Evolutionary conservation across 495 filamentous ascomycete genomes (phyloP).

Genomic region (Haplographium delicatum): DNA sequence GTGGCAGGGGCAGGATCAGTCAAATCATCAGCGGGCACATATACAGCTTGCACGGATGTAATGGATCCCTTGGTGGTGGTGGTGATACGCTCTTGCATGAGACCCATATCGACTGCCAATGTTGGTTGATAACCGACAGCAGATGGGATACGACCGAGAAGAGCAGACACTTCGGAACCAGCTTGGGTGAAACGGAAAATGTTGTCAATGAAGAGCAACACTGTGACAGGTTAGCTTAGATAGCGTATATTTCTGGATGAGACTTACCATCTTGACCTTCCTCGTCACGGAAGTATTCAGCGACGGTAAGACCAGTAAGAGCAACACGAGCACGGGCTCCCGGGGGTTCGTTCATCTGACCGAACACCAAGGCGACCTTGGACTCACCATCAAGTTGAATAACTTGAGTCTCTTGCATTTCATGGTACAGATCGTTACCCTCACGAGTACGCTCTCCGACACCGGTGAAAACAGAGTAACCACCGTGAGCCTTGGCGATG

Average conservation of each 20-base stretch:
- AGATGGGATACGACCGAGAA: constrained; percentile 99
- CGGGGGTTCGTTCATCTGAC: constrained; percentile 99
- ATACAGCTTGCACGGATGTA: constrained; percentile 99
- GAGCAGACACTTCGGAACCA: constrained; percentile 99
- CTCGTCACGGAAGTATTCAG: constrained; percentile 95
- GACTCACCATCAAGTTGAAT: constrained; percentile 98
- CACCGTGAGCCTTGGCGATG: constrained; percentile 99
- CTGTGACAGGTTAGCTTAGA: constrained; percentile 35
- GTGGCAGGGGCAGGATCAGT: constrained; percentile 99
- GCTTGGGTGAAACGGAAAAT: constrained; percentile 99
- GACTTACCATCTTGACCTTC: constrained; percentile 86
- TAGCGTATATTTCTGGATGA: neutral
- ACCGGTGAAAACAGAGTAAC: constrained; percentile 99
- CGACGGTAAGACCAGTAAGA: constrained; percentile 80
- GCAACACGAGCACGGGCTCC: constrained; percentile 99
- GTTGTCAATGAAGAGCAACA: constrained; percentile 99
- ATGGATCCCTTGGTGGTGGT: constrained; percentile 99
- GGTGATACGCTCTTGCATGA: constrained; percentile 99
- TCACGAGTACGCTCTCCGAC: constrained; percentile 99
- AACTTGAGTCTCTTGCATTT: constrained; percentile 99
- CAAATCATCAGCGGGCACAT: constrained; percentile 99
- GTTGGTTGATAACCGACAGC: constrained; percentile 99
- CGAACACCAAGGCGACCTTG: constrained; percentile 99
- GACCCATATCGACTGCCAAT: constrained; percentile 99
- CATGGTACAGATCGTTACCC: constrained; percentile 99